Evolutionary conservation across 148 eudicot species (phyloP).

Genomic region (Tetragonia tetragonoides): DNA sequence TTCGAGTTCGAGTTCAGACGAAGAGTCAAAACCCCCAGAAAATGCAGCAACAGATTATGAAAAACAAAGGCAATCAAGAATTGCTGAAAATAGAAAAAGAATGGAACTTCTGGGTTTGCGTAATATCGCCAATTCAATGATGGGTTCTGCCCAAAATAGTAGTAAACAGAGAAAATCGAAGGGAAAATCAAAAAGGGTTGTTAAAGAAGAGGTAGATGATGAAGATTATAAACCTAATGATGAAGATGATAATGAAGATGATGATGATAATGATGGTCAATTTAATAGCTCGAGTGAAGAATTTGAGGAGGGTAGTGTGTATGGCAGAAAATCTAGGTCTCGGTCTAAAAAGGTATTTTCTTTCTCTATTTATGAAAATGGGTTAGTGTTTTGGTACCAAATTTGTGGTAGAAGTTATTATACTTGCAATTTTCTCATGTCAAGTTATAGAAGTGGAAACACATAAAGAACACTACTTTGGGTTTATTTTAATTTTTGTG

Average conservation of each 20-base stretch:
- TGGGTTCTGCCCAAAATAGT: constrained; percentile 28
- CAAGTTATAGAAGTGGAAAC: not conserved
- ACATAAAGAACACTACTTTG: too few relatives aligned
- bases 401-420: not conserved
- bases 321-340: constrained; percentile 26
- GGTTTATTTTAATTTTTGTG: too few relatives aligned
- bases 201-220: constrained; percentile 37
- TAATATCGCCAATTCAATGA: constrained; percentile 50
- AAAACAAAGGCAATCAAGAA: constrained; percentile 55
- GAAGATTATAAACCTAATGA: constrained; percentile 57
- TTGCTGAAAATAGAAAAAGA: constrained; percentile 63
- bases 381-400: not conserved
- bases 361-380: not conserved
- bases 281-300: constrained; percentile 33
- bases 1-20: constrained; percentile 33
- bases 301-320: constrained; percentile 31
- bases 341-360: constrained; percentile 33
- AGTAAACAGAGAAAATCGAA: constrained; percentile 23
- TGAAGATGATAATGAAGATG: constrained; percentile 34
- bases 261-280: constrained; percentile 16
- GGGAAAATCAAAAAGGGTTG: constrained; percentile 34
- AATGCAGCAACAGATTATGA: constrained; percentile 50
- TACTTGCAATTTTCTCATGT: not conserved
- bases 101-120: constrained; percentile 69
- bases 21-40: constrained; percentile 31